A percentile compares a stretch with the other conserved stretches of the same genome.
These are phyloP conservation scores for Omphalea diandra DNA, from an alignment of 441 rosid species.

Conservation along the genomic window DNA sequence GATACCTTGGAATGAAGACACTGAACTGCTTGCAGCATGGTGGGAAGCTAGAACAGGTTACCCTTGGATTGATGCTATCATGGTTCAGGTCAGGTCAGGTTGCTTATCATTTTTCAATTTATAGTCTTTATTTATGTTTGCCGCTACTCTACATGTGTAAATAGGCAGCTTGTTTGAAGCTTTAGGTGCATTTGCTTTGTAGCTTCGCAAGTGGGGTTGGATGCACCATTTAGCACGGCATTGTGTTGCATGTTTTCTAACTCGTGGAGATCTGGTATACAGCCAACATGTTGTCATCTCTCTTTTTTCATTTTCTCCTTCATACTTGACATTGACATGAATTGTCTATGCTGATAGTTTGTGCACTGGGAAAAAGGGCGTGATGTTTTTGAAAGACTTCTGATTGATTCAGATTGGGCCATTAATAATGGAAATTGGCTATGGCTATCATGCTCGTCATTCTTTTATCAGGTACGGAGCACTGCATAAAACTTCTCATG, in stretches of 20 bases:
- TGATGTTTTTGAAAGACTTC: constrained; percentile 86
- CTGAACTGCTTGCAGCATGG: constrained; percentile 78
- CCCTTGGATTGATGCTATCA: constrained; percentile 99
- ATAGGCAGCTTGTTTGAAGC: constrained; percentile 12
- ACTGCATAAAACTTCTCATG: constrained; percentile 5
- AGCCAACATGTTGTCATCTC: constrained; percentile 9
- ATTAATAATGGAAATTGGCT: constrained; percentile 93
- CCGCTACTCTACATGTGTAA: neutral
- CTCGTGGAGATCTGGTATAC: constrained; percentile 92
- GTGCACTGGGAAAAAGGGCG: constrained; percentile 98
- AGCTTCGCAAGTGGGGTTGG: constrained; percentile 98
- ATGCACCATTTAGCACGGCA: constrained; percentile 97
- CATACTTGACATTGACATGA: constrained; percentile 29
- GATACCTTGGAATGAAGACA: constrained; percentile 91
- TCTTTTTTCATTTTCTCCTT: constrained; percentile 5
- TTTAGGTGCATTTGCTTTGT: constrained; percentile 25
- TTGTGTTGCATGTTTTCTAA: constrained; percentile 89
- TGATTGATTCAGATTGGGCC: constrained; percentile 97
- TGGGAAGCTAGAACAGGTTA: constrained; percentile 88
- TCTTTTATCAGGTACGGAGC: constrained; percentile 83
- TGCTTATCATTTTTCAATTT: constrained; percentile 3
- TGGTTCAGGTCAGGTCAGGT: constrained; percentile 75
- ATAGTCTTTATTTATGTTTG: neutral
- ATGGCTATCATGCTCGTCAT: constrained; percentile 96
- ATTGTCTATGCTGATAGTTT: constrained; percentile 57